Evolutionary conservation across 2,329 filamentous ascomycete genomes (phyloP).

Genomic region (Dactylellina haptotyla): DNA sequence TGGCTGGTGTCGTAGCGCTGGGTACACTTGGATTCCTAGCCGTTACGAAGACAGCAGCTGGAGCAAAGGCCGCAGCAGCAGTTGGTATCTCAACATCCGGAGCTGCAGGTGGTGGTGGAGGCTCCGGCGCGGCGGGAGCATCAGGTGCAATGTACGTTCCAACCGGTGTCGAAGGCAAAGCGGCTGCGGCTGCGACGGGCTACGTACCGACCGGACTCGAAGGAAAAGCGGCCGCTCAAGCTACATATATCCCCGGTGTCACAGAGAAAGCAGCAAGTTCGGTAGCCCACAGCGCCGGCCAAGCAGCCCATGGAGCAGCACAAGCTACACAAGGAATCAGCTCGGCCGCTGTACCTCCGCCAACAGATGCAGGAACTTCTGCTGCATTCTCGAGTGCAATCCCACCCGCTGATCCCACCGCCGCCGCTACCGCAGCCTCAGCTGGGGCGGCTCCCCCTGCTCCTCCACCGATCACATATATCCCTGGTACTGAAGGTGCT

Average conservation of each 20-base stretch:
- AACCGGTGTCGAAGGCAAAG: slow-evolving; percentile 44
- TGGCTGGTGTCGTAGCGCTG: slow-evolving; percentile 23
- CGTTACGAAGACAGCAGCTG: slow-evolving; percentile 25
- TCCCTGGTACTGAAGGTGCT: slow-evolving; percentile 21
- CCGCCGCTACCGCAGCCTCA: slow-evolving; percentile 6
- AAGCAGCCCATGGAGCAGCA: slow-evolving; percentile 26
- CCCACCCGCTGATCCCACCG: slow-evolving; percentile 26
- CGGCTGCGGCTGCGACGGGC: slow-evolving; percentile 23
- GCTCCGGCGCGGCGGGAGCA: slow-evolving; percentile 32
- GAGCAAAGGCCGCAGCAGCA: slow-evolving; percentile 33
- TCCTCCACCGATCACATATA: slow-evolving; percentile 17
- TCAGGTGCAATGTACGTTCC: slow-evolving; percentile 49
- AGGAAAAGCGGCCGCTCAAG: slow-evolving; percentile 13
- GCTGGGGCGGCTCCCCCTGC: not conserved
- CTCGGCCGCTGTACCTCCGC: slow-evolving; percentile 32
- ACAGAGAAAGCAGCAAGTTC: slow-evolving; percentile 17
- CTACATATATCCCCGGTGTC: slow-evolving; percentile 10
- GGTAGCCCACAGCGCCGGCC: slow-evolving; percentile 5
- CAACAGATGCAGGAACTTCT: slow-evolving; percentile 19
- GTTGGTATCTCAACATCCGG: slow-evolving; percentile 18
- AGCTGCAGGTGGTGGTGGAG: slow-evolving; percentile 32
- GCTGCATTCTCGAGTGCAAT: slow-evolving; percentile 13
- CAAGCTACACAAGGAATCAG: slow-evolving; percentile 40
- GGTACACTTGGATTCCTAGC: slow-evolving; percentile 37
- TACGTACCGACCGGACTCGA: slow-evolving; percentile 39